Conservation (phyloP, 148 eudicot genomes). For the Chenopodium quinoa region DNA sequence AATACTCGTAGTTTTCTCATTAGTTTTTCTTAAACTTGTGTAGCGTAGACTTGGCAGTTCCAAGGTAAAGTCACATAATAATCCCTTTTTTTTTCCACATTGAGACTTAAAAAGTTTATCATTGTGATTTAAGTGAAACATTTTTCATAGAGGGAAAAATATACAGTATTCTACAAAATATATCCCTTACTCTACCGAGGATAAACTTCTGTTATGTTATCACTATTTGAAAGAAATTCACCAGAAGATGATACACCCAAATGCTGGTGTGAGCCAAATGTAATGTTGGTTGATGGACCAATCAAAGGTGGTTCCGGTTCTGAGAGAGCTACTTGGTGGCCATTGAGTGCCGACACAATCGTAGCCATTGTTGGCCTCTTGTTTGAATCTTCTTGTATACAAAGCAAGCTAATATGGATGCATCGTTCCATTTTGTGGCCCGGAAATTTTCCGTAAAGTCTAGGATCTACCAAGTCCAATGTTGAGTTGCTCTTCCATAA, state of each 20-base stretch:
- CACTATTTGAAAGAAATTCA: not conserved
- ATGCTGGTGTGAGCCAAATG: not conserved
- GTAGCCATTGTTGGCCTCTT: slow-evolving; percentile 27
- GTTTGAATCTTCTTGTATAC: slow-evolving; percentile 27
- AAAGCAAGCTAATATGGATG: slow-evolving; percentile 30
- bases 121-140: no score
- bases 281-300: not conserved
- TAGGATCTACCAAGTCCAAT: slow-evolving; percentile 20
- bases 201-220: not conserved
- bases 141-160: no score
- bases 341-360: slow-evolving; percentile 20
- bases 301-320: slow-evolving; percentile 15
- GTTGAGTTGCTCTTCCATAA: slow-evolving; percentile 22
- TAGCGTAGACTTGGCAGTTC: no score
- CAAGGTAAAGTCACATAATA: no score
- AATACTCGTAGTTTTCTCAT: no score
- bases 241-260: not conserved
- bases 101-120: no score
- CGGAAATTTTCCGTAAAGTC: slow-evolving; percentile 2
- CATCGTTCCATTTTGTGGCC: slow-evolving; percentile 15
- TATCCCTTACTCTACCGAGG: not conserved
- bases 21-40: no score
- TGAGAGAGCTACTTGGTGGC: slow-evolving; percentile 6
- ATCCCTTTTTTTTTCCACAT: no score
- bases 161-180: no score